Percentiles rank a stretch among this genome's conserved stretches.
These are phyloP conservation scores for Lycium ferocissimum DNA, from an alignment of 257 asterid species.

Conservation along the genomic window DNA sequence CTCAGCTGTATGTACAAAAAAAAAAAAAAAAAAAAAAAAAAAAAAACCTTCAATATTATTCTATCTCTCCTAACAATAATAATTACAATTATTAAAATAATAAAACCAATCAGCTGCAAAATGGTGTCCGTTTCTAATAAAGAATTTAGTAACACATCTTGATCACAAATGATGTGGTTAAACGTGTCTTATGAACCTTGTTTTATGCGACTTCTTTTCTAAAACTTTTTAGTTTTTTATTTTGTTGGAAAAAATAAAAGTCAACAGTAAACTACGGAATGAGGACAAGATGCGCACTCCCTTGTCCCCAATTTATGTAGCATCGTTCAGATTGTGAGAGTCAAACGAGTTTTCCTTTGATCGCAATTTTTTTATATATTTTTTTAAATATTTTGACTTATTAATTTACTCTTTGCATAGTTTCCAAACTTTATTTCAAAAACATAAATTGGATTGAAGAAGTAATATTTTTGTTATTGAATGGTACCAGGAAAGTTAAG, in stretches of 20 bases:
- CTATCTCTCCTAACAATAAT: not conserved
- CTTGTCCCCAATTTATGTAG: no score
- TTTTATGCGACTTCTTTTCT: not conserved
- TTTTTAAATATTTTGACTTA: no score
- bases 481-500: no score
- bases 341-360: no score
- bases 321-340: no score
- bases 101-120: slow-evolving; percentile 12
- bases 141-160: not conserved
- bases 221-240: not conserved
- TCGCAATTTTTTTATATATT: no score
- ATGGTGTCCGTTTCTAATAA: not conserved
- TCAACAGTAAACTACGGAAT: not conserved
- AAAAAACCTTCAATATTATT: not conserved
- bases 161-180: not conserved
- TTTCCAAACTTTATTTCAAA: no score
- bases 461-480: no score
- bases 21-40: no score
- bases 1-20: not conserved
- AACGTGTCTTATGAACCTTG: slow-evolving; percentile 1
- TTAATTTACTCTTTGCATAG: no score
- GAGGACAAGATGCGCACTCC: no score
- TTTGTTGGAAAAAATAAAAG: not conserved
- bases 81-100: not conserved
- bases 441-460: no score